Conservation (phyloP, 2,329 filamentous ascomycete species). For the Epichloe gansuensis region DNA sequence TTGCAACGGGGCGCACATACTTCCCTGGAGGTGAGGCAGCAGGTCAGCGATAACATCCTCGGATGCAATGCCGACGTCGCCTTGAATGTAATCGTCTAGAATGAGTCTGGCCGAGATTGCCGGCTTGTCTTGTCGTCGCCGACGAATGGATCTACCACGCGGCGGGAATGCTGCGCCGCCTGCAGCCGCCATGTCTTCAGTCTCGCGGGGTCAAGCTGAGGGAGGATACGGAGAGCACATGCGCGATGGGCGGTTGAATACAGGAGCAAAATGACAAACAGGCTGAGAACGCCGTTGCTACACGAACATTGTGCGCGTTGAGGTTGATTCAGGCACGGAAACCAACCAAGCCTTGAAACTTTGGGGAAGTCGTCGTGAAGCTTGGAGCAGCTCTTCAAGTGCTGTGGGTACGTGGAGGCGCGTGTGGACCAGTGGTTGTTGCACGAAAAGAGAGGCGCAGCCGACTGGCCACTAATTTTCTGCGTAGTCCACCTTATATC, state of each 20-base stretch:
- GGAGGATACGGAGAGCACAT: not conserved
- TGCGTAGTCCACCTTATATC: too few relatives aligned
- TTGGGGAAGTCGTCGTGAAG: not conserved
- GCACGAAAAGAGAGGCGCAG: too few relatives aligned
- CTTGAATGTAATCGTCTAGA: slow-evolving; percentile 74
- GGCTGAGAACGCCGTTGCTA: not conserved
- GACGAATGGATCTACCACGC: slow-evolving; percentile 32
- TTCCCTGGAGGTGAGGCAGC: slow-evolving; percentile 49
- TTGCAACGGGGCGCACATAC: slow-evolving; percentile 27
- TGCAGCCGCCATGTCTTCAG: slow-evolving; percentile 17
- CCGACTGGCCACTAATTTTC: too few relatives aligned
- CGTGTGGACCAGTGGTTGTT: too few relatives aligned
- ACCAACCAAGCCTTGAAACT: not conserved
- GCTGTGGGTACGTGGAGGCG: not conserved
- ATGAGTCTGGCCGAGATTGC: slow-evolving; percentile 69
- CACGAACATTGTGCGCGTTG: not conserved
- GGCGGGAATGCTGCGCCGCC: slow-evolving; percentile 14
- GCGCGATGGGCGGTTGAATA: not conserved
- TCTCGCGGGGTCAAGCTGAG: not conserved
- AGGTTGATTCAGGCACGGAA: not conserved
- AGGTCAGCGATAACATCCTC: slow-evolving; percentile 76
- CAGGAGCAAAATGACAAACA: not conserved
- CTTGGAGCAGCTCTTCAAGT: not conserved
- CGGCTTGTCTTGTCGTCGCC: slow-evolving; percentile 55
- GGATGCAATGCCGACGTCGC: slow-evolving; percentile 75